Evolutionary conservation across 768 basidiomycete species (phyloP), one percentile per base, ranked within the genome.

Genomic region (Trametes maxima): DNA sequence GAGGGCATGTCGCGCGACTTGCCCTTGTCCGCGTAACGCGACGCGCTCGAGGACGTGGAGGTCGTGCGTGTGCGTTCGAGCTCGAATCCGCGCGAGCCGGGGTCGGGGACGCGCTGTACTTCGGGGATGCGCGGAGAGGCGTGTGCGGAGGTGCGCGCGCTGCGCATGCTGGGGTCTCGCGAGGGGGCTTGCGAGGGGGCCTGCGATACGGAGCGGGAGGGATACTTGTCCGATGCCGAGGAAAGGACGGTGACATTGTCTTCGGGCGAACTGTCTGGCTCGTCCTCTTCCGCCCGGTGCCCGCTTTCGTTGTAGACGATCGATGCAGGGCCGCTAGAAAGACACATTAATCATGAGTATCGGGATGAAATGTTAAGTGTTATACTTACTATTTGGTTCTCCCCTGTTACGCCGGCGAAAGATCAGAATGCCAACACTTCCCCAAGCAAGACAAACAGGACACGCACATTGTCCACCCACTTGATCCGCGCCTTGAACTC

Each of bases 291-390:
- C 5, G 82, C 79, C 56, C 89, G 83, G 63, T 85, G 84, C 0
- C 90, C 89, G 54, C 88, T 82, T 74, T 92, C 90, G 69, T 89
- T 92, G 75, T 90, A 92, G 12, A 92, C 83, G 57, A 92, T 92
- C 7, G 86, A 84, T 0, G 89, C 90, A 3, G 90, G 90, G 17
- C 90, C 90, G 61, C 90, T 91, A 61, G 28, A 22, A 56, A 43
- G 21, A 62, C 62, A 48, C 13, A 56, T 47, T 65, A 24, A 67
- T 58, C 17, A 24, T 37, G 21, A 44, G 44, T 33, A 16, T 44
- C 11, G 52, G 35, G 19, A 6, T 28, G 1, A 17, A 8, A 4
- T 19, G 13, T 6, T 21, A 44, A 36, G 25, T 2, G n/a, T 10
- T 16, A 5, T 11, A 74, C 87, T 75, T 73, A 91, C 89, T 91